These are phyloP conservation scores for Yamadazyma membranifaciens DNA, from an alignment of 1,139 yeast species.

Conservation along the genomic window DNA sequence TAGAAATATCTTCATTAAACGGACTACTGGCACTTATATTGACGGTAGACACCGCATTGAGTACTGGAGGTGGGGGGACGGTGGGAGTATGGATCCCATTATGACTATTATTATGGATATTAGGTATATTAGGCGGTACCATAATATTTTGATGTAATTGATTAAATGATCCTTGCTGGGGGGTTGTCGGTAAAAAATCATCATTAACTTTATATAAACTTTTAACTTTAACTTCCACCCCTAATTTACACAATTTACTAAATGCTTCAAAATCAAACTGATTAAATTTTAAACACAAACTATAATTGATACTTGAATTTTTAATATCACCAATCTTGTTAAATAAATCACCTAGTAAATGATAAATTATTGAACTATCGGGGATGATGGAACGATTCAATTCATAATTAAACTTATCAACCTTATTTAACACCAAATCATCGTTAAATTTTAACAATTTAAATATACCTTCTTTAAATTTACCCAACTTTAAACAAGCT, in stretches of 20 bases:
- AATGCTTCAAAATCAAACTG: conserved; percentile 89
- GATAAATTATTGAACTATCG: conserved; percentile 62
- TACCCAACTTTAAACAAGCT: conserved; percentile 57
- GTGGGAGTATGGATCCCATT: not conserved
- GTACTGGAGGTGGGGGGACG: too few relatives aligned
- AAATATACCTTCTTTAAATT: conserved; percentile 61
- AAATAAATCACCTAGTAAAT: conserved; percentile 71
- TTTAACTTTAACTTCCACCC: conserved; percentile 63
- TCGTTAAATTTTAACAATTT: conserved; percentile 42
- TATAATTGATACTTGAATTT: conserved; percentile 65
- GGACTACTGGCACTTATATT: conserved; percentile 2
- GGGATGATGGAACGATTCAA: conserved; percentile 45
- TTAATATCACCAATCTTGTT: conserved; percentile 56
- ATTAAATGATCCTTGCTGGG: not conserved
- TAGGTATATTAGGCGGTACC: not conserved
- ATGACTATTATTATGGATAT: not conserved
- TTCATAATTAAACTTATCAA: conserved; percentile 29
- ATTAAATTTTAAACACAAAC: conserved; percentile 66
- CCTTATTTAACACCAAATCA: conserved; percentile 25
- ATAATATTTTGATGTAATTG: not conserved
- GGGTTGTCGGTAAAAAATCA: not conserved
- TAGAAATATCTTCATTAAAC: conserved; percentile 21
- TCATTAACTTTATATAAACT: conserved; percentile 43
- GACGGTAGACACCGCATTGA: too few relatives aligned
- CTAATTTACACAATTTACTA: conserved; percentile 70